Evolutionary conservation across 1,284 basidiomycete genomes (phyloP).

Genomic region (Apiotrichum brassicae): DNA sequence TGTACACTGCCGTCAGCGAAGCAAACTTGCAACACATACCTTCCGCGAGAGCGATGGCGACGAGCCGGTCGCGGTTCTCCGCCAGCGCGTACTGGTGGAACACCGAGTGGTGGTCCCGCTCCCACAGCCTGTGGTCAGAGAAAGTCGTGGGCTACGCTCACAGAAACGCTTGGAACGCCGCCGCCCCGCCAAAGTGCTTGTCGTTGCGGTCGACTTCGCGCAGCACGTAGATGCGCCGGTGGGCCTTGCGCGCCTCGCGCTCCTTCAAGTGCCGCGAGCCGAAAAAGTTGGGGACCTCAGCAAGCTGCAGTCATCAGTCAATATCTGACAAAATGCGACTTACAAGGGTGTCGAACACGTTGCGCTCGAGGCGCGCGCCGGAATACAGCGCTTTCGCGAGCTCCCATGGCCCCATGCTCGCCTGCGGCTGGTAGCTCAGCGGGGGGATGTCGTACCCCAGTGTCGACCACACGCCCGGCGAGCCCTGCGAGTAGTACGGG

Average conservation of each 20-base stretch:
- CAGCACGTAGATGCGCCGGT: constrained; percentile 34
- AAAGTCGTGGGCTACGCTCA: constrained; percentile 15
- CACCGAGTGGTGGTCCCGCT: constrained; percentile 33
- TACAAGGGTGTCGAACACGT: constrained; percentile 42
- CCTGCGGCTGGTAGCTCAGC: constrained; percentile 26
- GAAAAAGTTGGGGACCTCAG: not conserved
- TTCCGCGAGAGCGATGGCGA: constrained; percentile 39
- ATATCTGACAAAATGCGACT: constrained; percentile 1
- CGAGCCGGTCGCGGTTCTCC: constrained; percentile 36
- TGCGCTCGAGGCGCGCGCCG: constrained; percentile 22
- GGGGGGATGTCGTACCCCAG: constrained; percentile 30
- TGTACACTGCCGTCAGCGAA: constrained; percentile 24
- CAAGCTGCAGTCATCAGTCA: not conserved
- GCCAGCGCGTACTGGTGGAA: constrained; percentile 28
- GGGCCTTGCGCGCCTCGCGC: constrained; percentile 13
- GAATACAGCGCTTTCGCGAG: constrained; percentile 20
- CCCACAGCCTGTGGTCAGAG: constrained; percentile 30
- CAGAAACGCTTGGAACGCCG: constrained; percentile 42
- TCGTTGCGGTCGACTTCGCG: constrained; percentile 21
- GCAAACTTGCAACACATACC: constrained; percentile 18
- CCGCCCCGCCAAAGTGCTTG: constrained; percentile 39
- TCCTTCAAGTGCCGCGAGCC: not conserved
- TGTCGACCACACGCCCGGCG: not conserved
- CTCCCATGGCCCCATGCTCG: constrained; percentile 35
- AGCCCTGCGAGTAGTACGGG: too few species aligned